A percentile compares a stretch with the other conserved stretches of the same genome.
These are phyloP conservation scores for Leishmania turanica DNA, from an alignment of 208 protist species.

Conservation along the genomic window DNA sequence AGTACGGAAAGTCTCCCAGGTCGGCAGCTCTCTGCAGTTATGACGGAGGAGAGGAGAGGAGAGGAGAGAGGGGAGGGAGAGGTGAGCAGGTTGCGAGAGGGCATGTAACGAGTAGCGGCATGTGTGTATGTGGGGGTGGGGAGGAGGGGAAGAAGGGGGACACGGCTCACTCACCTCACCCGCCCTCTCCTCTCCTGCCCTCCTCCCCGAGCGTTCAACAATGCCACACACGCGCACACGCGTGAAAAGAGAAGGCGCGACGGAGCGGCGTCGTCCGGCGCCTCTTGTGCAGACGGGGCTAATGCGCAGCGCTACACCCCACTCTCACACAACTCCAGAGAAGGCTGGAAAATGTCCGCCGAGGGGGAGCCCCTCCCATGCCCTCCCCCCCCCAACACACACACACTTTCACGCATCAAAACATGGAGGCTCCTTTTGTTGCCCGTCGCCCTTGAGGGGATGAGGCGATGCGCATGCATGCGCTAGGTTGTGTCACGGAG, in stretches of 20 bases:
- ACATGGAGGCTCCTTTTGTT: not conserved
- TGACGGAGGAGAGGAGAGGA: not conserved
- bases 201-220: not conserved
- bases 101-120: not conserved
- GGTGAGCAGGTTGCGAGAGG: not conserved
- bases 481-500: not conserved
- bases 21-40: not conserved
- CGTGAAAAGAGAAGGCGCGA: not conserved
- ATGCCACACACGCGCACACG: not conserved
- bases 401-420: not conserved
- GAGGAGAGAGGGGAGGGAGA: not conserved
- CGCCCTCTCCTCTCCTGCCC: not conserved
- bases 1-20: not conserved
- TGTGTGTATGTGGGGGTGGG: no score
- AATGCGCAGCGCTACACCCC: not conserved
- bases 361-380: not conserved
- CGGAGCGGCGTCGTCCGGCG: no score
- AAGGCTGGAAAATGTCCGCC: not conserved
- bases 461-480: not conserved
- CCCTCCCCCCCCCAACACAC: not conserved
- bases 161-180: not conserved
- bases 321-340: not conserved
- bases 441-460: not conserved
- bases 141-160: no score
- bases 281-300: not conserved